phyloP scores from a whole-genome alignment of 495 filamentous ascomycete genomes.

The Tuber microsphaerosporum region DNA sequence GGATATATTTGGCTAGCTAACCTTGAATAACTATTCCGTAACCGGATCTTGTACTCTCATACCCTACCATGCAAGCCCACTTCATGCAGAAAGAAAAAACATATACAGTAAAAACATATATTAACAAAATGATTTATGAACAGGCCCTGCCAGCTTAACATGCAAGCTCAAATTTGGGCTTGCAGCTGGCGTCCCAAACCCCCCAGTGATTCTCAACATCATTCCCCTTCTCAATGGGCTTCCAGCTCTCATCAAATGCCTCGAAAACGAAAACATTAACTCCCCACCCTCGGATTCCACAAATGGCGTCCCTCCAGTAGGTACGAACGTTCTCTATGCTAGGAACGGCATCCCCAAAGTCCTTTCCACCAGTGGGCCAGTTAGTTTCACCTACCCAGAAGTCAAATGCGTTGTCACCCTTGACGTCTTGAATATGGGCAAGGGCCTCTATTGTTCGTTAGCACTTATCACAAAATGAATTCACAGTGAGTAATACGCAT shows the following conservation, averaged over 20 bases:
- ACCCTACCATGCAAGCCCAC: not conserved
- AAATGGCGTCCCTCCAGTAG: constrained; percentile 64
- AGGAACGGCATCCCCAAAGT: constrained; percentile 60
- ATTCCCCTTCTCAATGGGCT: constrained; percentile 62
- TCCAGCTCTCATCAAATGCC: constrained; percentile 61
- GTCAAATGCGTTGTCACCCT: constrained; percentile 53
- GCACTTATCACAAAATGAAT: not conserved
- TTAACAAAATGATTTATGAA: not conserved
- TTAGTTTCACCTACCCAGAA: constrained; percentile 72
- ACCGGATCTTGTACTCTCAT: not conserved
- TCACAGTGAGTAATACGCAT: constrained; percentile 40
- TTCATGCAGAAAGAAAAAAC: not conserved
- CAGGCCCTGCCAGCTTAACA: constrained; percentile 42
- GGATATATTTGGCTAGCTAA: too few relatives aligned
- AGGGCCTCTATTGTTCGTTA: constrained; percentile 49
- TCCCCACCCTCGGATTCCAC: constrained; percentile 63
- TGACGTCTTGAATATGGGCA: constrained; percentile 58
- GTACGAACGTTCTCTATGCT: constrained; percentile 53
- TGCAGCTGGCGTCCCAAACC: constrained; percentile 57
- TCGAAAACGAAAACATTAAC: constrained; percentile 77
- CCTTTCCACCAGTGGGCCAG: constrained; percentile 54
- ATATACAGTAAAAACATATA: not conserved
- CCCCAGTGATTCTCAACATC: constrained; percentile 79
- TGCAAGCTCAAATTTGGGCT: constrained; percentile 56
- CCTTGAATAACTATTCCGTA: too few relatives aligned